Evolutionary conservation across 2,329 filamentous ascomycete genomes (phyloP).

Genomic region (Delphinella strobiligena): DNA sequence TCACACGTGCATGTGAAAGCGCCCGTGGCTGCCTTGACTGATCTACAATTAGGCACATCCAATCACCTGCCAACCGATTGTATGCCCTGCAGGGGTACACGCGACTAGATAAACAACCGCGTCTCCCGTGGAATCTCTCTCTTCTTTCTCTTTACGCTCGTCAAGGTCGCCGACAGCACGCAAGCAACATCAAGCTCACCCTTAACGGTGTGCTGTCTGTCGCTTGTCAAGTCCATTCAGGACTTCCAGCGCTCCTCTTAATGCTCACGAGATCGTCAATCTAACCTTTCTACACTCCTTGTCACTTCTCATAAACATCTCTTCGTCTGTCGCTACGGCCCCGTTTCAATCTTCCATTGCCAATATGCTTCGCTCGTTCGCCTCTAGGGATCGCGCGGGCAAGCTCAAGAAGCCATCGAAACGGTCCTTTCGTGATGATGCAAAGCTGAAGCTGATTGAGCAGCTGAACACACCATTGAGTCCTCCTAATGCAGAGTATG

Average conservation of each 20-base stretch:
- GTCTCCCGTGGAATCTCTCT: not conserved
- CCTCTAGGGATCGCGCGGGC: conserved; percentile 72
- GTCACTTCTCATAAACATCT: conserved; percentile 24
- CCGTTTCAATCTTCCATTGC: conserved; percentile 29
- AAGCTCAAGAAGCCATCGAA: conserved; percentile 71
- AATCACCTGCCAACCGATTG: not conserved
- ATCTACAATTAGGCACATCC: not conserved
- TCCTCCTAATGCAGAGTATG: conserved; percentile 22
- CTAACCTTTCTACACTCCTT: conserved; percentile 5
- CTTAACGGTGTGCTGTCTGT: conserved; percentile 4
- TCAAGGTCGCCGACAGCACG: conserved; percentile 11
- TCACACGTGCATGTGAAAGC: not conserved
- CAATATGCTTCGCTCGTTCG: conserved; percentile 85
- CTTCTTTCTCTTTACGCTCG: conserved; percentile 6
- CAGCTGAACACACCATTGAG: conserved; percentile 52
- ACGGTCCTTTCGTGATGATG: conserved; percentile 65
- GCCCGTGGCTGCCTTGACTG: not conserved
- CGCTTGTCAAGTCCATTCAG: conserved; percentile 7
- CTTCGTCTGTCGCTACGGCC: conserved; percentile 35
- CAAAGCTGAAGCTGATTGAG: conserved; percentile 79
- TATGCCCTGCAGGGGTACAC: not conserved
- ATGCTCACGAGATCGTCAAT: conserved; percentile 10
- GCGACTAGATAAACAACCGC: not conserved
- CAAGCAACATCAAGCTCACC: conserved; percentile 9
- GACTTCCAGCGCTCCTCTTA: conserved; percentile 6